These are phyloP conservation scores for Clarkia xantiana DNA, from an alignment of 345 rosid species.

Conservation along the genomic window DNA sequence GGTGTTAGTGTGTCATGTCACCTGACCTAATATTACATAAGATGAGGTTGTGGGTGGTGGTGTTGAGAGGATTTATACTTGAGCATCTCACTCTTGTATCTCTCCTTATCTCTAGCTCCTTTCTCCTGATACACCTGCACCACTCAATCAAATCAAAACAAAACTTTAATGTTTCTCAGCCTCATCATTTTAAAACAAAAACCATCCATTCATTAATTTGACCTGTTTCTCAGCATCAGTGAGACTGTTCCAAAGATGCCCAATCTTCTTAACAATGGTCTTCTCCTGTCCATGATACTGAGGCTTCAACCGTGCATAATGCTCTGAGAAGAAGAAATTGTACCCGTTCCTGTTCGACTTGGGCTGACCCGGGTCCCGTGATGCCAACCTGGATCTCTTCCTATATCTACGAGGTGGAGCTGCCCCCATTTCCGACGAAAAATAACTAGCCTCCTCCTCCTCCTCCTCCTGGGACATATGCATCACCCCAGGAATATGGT, in stretches of 20 bases:
- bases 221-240: constrained; percentile 67
- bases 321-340: constrained; percentile 62
- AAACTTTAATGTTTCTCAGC: too few relatives aligned
- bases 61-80: constrained; percentile 28
- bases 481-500: constrained; percentile 25
- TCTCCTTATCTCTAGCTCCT: constrained; percentile 57
- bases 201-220: too few relatives aligned
- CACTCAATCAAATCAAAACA: neutral
- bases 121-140: constrained; percentile 60
- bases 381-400: constrained; percentile 35
- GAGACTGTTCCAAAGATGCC: constrained; percentile 54
- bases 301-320: constrained; percentile 46
- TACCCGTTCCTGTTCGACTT: constrained; percentile 70
- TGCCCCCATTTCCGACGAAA: constrained; percentile 13
- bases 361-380: constrained; percentile 43
- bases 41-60: too few relatives aligned
- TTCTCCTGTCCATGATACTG: constrained; percentile 41
- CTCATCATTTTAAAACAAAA: too few relatives aligned
- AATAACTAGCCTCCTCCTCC: too few relatives aligned
- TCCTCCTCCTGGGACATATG: constrained; percentile 18
- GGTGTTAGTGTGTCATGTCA: too few relatives aligned
- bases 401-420: constrained; percentile 27
- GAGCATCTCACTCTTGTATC: constrained; percentile 57
- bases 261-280: constrained; percentile 53
- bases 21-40: too few relatives aligned